Percentiles rank a stretch among this genome's conserved stretches.
Evolutionary conservation across 1,284 basidiomycete species (phyloP).

Genomic region (Irpex sp.): DNA sequence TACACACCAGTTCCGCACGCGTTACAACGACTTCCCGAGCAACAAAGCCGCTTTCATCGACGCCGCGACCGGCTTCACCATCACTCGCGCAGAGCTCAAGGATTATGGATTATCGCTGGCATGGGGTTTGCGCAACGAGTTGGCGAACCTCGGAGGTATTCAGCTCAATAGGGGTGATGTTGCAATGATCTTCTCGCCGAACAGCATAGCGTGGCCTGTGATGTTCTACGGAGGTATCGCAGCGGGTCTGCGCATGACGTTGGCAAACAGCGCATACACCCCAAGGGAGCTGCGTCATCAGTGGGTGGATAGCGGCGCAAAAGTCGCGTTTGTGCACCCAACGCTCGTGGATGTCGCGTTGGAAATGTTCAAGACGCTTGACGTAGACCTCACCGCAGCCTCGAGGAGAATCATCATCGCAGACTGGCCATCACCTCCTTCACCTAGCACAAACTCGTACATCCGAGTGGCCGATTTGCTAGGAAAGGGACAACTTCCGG

Average conservation of each 20-base stretch:
- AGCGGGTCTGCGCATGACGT: slow-evolving; percentile 31
- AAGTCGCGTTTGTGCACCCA: slow-evolving; percentile 39
- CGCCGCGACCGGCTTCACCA: slow-evolving; percentile 48
- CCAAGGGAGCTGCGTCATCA: slow-evolving; percentile 28
- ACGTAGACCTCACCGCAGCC: slow-evolving; percentile 24
- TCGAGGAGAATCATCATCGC: slow-evolving; percentile 25
- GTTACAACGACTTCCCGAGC: slow-evolving; percentile 10
- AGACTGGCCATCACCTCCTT: slow-evolving; percentile 15
- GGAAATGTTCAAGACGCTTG: slow-evolving; percentile 28
- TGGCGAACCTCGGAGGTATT: slow-evolving; percentile 18
- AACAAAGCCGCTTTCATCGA: slow-evolving; percentile 60
- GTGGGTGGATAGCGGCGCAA: slow-evolving; percentile 37
- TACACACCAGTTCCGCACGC: slow-evolving; percentile 23
- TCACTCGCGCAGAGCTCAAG: slow-evolving; percentile 56
- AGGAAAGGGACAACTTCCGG: slow-evolving; percentile 10
- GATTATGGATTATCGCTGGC: slow-evolving; percentile 54
- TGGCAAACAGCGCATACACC: slow-evolving; percentile 35
- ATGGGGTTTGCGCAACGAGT: slow-evolving; percentile 44
- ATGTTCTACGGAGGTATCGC: slow-evolving; percentile 35
- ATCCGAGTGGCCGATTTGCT: slow-evolving; percentile 12
- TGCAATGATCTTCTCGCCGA: slow-evolving; percentile 36
- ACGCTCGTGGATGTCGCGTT: slow-evolving; percentile 30
- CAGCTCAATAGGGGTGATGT: slow-evolving; percentile 36
- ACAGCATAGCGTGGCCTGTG: slow-evolving; percentile 42
- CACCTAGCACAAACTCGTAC: slow-evolving; percentile 4